Base-by-base conservation (phyloP, 495 filamentous ascomycete species). In the Penicillium canariense region DNA sequence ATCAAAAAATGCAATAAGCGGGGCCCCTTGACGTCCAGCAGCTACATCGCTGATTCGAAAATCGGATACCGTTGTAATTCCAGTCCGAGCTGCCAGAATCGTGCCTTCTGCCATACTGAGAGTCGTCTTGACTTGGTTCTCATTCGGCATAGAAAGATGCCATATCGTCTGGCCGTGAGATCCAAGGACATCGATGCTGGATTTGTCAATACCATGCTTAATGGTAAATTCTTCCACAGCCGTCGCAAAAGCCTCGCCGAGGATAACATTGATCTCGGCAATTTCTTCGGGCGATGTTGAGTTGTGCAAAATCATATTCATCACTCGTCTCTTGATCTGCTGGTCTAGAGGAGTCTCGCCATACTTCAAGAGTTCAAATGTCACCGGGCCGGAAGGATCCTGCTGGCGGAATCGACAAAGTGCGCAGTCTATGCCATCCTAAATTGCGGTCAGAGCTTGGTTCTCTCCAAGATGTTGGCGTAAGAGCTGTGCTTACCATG, bases 131-230 rank as follows among this genome's bases (percentile, higher is more conserved):
- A n/a, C 72, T 77, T 5, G 63, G 59, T 44, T 73, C 68, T 1
- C n/a, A n/a, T n/a, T n/a, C n/a, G 80, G 80, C 77, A 83, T 81
- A 38, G 70, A 72, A 26, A 81, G 69, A 5, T 82, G 69, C 79
- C 78, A 84, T 39, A 84, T 83, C 2, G 81, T 84, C 55, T 83
- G 80, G 10, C 80, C 81, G 48, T 84, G 79, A 10, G 78, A 81
- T 14, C 80, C 81, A n/a, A 84, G 63, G 22, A 72, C 71, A 38
- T 84, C 80, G 44, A 84, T 78, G n/a, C n/a, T 6, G 68, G 63
- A 47, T 72, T 67, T 66, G 31, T 77, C 69, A 31, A 81, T 62
- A 8, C 64, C 23, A 49, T 79, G 67, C 28, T 78, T 70, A 20
- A 69, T 63, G 51, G 72, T 76, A 65, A 74, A 82, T 30, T 74